These are phyloP conservation scores for Teratosphaeria pseudoeucalypti DNA, from an alignment of 2,329 filamentous ascomycete species.

Conservation along the genomic window DNA sequence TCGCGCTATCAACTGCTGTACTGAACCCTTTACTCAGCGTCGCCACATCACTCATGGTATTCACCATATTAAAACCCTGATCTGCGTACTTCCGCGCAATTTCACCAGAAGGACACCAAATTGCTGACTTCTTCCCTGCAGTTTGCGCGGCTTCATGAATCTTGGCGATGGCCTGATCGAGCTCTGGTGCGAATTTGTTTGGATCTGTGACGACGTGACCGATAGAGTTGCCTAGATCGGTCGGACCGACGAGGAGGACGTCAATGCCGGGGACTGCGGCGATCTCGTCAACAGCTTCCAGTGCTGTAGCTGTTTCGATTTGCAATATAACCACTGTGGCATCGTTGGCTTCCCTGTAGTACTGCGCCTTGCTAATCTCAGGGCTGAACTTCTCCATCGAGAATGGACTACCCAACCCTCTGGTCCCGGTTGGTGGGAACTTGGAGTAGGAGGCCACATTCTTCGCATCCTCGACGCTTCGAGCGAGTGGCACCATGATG, in stretches of 20 bases:
- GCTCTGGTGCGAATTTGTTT: conserved; percentile 38
- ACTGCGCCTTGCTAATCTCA: conserved; percentile 30
- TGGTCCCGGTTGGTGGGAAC: conserved; percentile 45
- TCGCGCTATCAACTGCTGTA: conserved; percentile 18
- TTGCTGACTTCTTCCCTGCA: conserved; percentile 44
- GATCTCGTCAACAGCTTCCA: conserved; percentile 37
- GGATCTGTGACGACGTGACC: conserved; percentile 39
- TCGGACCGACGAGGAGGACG: conserved; percentile 44
- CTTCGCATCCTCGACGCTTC: conserved; percentile 43
- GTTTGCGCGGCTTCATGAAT: conserved; percentile 42
- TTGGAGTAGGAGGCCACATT: conserved; percentile 43
- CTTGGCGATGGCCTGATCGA: conserved; percentile 41
- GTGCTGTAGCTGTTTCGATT: conserved; percentile 35
- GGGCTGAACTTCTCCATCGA: conserved; percentile 27
- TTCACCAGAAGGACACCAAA: conserved; percentile 45
- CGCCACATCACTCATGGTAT: conserved; percentile 24
- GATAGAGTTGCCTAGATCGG: conserved; percentile 49
- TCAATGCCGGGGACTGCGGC: conserved; percentile 44
- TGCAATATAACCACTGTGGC: conserved; percentile 41
- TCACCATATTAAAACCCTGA: conserved; percentile 46
- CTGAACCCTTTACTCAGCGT: conserved; percentile 20
- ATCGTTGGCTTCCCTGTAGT: conserved; percentile 46
- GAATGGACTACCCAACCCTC: conserved; percentile 48
- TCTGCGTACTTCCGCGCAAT: conserved; percentile 43
- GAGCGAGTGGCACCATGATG: conserved; percentile 39